Evolutionary conservation across 2,329 filamentous ascomycete genomes (phyloP).

Genomic region (Cladophialophora chaetospira): DNA sequence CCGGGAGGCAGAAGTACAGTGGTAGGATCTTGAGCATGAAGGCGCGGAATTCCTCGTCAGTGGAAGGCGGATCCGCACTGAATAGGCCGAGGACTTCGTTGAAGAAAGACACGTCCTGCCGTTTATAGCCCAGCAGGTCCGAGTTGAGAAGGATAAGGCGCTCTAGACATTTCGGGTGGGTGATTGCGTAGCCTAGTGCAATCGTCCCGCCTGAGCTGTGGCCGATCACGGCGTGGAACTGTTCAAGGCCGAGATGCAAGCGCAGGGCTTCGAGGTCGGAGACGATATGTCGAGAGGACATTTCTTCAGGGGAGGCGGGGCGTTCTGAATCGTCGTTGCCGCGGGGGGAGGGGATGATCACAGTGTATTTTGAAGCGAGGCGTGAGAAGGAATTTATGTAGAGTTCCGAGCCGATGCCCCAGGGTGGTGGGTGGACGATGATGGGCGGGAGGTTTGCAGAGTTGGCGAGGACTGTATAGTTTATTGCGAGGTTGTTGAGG

Average conservation of each 20-base stretch:
- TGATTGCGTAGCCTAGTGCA: conserved; percentile 36
- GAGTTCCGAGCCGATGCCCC: conserved; percentile 12
- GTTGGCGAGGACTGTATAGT: conserved; percentile 9
- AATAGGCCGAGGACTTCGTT: conserved; percentile 14
- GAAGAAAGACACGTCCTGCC: conserved; percentile 26
- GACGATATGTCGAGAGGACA: conserved; percentile 32
- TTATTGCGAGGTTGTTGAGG: conserved; percentile 9
- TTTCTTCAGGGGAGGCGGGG: conserved; percentile 17
- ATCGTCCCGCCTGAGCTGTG: conserved; percentile 37
- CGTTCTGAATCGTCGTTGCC: conserved; percentile 33
- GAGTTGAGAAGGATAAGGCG: conserved; percentile 34
- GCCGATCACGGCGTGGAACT: conserved; percentile 28
- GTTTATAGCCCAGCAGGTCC: conserved; percentile 31
- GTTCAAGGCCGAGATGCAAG: conserved; percentile 29
- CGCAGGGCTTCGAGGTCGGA: conserved; percentile 36
- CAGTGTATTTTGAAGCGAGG: conserved; percentile 23
- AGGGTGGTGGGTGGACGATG: conserved; percentile 14
- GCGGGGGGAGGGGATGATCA: conserved; percentile 36
- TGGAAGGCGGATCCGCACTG: conserved; percentile 3
- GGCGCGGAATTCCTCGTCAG: conserved; percentile 30
- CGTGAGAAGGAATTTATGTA: conserved; percentile 8
- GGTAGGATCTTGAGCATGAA: conserved; percentile 29
- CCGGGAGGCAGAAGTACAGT: conserved; percentile 35
- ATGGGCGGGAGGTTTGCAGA: conserved; percentile 5
- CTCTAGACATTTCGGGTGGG: conserved; percentile 31